Base-by-base conservation (phyloP, 768 basidiomycete species). In the Austroboletus eburneus region DNA sequence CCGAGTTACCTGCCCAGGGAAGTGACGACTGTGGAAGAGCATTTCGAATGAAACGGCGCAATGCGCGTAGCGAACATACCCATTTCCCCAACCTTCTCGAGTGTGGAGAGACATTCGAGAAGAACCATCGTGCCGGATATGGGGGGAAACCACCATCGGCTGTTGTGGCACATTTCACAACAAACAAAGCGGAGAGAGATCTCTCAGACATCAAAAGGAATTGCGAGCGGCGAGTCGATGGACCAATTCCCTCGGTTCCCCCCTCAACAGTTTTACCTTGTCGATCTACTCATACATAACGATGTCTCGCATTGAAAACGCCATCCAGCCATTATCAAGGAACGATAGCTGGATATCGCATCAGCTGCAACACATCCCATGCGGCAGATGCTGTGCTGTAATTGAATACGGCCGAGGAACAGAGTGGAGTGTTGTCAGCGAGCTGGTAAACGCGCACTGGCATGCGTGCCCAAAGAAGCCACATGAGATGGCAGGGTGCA, bases 381-480 rank as follows among this genome's bases (percentile, higher is more conserved):
- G 64, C 47, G 49, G 61, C 43, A 59, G 51, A 52, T 66, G 64
- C 39, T 22, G 27, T 43, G 52, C 45, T 32, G 46, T 45, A 33
- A 62, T 66, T 37, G 54, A 57, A 51, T 66, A 66, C 56, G 56
- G 45, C 45, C 55, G 33, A 37, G 57, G 62, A n/a, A 32, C 56
- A 17, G 41, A 49, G 1, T 68, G 64, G 64, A 20, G 45, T 32
- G 49, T 54, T 17, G 53, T 68, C 52, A 59, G 10, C 59, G 45
- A 51, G 50, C 52, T 66, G 45, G 64, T 39, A 36, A 58, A 55
- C 46, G 48, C 52, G 43, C 64, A 68, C 53, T 66, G 52, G 50
- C 35, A 56, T 16, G 52, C 50, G 18, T 66, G 64, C 29, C 62
- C 61, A 14, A 36, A 46, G 41, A 61, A 47, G 39, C 60, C 48